Base-by-base conservation (phyloP, 1,284 basidiomycete species). In the Cutaneotrichosporon mucoides region DNA sequence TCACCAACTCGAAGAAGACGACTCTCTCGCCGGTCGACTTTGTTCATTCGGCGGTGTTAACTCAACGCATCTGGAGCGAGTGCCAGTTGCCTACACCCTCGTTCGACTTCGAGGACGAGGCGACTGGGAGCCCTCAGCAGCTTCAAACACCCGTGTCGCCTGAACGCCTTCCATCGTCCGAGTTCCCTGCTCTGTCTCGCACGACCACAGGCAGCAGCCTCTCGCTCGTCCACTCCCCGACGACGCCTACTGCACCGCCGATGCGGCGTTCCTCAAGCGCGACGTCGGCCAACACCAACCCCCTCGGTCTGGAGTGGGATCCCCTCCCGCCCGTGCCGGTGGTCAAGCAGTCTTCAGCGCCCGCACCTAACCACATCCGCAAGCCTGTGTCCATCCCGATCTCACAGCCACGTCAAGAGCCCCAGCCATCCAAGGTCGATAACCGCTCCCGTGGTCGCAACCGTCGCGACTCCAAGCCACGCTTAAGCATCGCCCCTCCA, bases 11-110 rank as follows among this genome's bases (percentile, higher is more conserved):
- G 6, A 65, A 65, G 46, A 66, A 66, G 52, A 49, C 64, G 38
- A 58, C 61, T 3, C 45, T 68, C 3, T 58, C 62, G 10, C 62
- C 63, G 4, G 59, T 69, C 34, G 46, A 61, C 34, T 71, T 69
- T 55, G 41, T 55, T 2, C 68, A 67, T 57, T 48, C 66, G 1
- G 66, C 62, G 5, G 33, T 62, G 6, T 52, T 60, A 5, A 65
- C 63, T 3, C 24, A 54, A 42, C 50, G 49, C 2, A 60, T 55
- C 8, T 71, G 67, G 66, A 13, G 49, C 9, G 56, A 55, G 47
- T 68, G 65, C 49, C 69, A 71, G 52, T 33, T 47, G 4, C 9
- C 34, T 4, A 44, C 45, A 2, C 59, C 62, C 34, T 58, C 57
- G 10, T 64, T 61, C 34, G 51, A 50, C 35, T 64, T 64, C 44